Percentiles rank a stretch among this genome's conserved stretches.
Conservation (phyloP, 208 protist genomes). For the Sergeia podlipaevii region DNA sequence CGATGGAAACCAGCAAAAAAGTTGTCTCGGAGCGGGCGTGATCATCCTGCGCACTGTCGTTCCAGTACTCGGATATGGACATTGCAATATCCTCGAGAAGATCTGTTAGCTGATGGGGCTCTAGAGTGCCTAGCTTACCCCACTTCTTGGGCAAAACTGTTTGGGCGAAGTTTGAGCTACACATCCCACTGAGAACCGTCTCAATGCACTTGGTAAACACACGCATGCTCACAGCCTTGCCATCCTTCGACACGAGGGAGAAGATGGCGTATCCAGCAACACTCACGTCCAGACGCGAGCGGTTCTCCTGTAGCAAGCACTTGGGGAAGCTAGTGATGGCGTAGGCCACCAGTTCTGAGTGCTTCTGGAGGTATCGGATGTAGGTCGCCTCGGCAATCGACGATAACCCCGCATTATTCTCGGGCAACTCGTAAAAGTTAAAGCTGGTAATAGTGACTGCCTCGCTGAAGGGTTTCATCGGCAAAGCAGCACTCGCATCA, state of each 20-base stretch:
- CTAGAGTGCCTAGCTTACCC: conserved; percentile 32
- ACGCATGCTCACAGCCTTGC: conserved; percentile 21
- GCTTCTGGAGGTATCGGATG: conserved; percentile 61
- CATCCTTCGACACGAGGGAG: conserved; percentile 44
- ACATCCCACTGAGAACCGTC: conserved; percentile 67
- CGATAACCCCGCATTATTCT: conserved; percentile 41
- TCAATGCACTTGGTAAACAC: conserved; percentile 62
- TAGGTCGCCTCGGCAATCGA: conserved; percentile 83
- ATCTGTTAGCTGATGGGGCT: conserved; percentile 54
- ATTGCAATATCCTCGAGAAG: conserved; percentile 76
- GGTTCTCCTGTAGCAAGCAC: conserved; percentile 40
- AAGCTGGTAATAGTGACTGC: conserved; percentile 48
- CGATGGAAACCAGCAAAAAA: conserved; percentile 81
- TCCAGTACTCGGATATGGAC: conserved; percentile 82
- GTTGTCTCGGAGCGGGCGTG: conserved; percentile 54
- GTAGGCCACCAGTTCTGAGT: conserved; percentile 43
- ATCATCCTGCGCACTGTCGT: conserved; percentile 75
- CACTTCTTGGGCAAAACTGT: conserved; percentile 59
- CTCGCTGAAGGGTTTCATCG: conserved; percentile 40
- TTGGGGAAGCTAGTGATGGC: conserved; percentile 58
- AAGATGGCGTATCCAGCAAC: conserved; percentile 75
- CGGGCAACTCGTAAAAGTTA: conserved; percentile 71
- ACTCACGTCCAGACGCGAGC: conserved; percentile 57
- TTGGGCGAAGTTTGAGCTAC: conserved; percentile 55
- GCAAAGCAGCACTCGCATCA: conserved; percentile 35